Percentiles rank a stretch among this genome's conserved stretches.
phyloP scores from a whole-genome alignment of 805 yeast genomes.

The Candida succiphila region DNA sequence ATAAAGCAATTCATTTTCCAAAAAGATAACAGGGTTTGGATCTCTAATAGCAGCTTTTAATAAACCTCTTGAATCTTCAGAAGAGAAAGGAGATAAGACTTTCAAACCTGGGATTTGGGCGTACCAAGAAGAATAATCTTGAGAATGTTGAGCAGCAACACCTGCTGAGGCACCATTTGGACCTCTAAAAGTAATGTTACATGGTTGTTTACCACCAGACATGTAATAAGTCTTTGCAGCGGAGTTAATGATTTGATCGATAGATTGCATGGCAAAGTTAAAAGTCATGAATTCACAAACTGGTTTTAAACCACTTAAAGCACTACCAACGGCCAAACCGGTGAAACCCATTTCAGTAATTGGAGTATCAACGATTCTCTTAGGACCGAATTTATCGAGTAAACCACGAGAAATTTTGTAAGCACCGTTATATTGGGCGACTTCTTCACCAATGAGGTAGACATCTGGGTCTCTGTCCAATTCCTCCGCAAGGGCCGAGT shows the following conservation, averaged over 20 bases:
- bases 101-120: slow-evolving; percentile 97
- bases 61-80: slow-evolving; percentile 94
- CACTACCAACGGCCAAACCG: slow-evolving; percentile 91
- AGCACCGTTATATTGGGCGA: slow-evolving; percentile 98
- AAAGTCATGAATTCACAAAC: slow-evolving; percentile 98
- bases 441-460: slow-evolving; percentile 97
- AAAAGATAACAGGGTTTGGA: slow-evolving; percentile 94
- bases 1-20: slow-evolving; percentile 92
- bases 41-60: slow-evolving; percentile 95
- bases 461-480: slow-evolving; percentile 92
- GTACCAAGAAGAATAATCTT: slow-evolving; percentile 96
- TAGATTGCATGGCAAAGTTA: slow-evolving; percentile 99
- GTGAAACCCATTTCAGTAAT: slow-evolving; percentile 99
- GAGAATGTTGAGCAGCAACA: slow-evolving; percentile 99
- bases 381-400: slow-evolving; percentile 89
- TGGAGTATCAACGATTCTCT: slow-evolving; percentile 92
- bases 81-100: slow-evolving; percentile 90
- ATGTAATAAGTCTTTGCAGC: slow-evolving; percentile 98
- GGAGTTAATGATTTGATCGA: slow-evolving; percentile 96
- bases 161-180: slow-evolving; percentile 99
- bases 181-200: slow-evolving; percentile 97
- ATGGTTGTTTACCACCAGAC: slow-evolving; percentile 98
- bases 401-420: slow-evolving; percentile 95
- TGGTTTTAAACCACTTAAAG: slow-evolving; percentile 94
- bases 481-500: slow-evolving; percentile 94